These are phyloP conservation scores for Hymenoscyphus occultus DNA, from an alignment of 2,329 filamentous ascomycete genomes.

Conservation along the genomic window DNA sequence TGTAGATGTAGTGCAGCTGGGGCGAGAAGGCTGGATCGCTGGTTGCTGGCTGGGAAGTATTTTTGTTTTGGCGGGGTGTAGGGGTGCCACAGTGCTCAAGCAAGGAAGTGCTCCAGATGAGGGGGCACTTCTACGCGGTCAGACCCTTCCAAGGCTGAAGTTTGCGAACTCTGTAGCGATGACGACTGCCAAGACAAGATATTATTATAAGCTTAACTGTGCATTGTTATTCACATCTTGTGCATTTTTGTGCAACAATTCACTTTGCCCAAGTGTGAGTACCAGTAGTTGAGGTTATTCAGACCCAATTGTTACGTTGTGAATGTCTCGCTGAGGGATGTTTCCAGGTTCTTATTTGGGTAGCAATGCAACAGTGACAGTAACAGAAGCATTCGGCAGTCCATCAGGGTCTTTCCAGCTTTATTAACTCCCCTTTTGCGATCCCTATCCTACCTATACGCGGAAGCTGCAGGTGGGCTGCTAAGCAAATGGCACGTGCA, in stretches of 20 bases:
- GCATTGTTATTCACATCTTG: neutral
- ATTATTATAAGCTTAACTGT: neutral
- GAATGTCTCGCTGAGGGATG: neutral
- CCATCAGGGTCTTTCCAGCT: neutral
- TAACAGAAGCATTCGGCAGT: too few species aligned
- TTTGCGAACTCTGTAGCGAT: neutral
- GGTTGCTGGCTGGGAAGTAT: too few species aligned
- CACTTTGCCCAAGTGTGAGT: neutral
- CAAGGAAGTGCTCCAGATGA: neutral
- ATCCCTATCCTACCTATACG: too few species aligned
- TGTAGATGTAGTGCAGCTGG: neutral
- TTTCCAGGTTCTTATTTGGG: neutral
- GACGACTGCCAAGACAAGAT: conserved; percentile 1
- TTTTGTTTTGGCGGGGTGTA: neutral
- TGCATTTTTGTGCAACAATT: neutral
- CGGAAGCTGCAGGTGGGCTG: neutral
- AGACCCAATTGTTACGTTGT: neutral
- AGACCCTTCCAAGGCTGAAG: neutral
- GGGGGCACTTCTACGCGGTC: neutral
- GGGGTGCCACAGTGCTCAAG: neutral
- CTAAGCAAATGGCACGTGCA: too few species aligned
- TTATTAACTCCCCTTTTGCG: neutral
- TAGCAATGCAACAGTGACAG: neutral
- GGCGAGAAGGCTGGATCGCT: neutral
- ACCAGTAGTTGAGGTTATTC: neutral